phyloP scores from a whole-genome alignment of 1,139 yeast genomes.

The Pichia terricola region DNA sequence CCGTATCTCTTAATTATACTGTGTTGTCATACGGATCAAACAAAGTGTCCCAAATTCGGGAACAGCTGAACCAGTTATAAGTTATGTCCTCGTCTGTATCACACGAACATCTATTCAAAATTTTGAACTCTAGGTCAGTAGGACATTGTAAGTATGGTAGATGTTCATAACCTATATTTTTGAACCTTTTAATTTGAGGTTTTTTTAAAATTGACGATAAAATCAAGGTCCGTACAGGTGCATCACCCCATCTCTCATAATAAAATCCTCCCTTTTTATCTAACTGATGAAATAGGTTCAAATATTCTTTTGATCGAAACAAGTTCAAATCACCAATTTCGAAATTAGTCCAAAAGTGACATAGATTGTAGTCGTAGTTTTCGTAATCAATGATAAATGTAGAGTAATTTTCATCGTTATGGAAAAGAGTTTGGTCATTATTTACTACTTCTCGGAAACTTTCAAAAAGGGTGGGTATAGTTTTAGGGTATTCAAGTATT shows the following conservation, averaged over 20 bases:
- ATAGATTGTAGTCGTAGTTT: constrained; percentile 46
- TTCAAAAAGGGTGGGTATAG: constrained; percentile 38
- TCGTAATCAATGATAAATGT: constrained; percentile 39
- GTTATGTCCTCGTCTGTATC: constrained; percentile 43
- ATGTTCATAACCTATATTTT: constrained; percentile 50
- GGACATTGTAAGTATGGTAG: constrained; percentile 57
- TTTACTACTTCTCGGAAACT: constrained; percentile 27
- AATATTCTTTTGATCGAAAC: constrained; percentile 43
- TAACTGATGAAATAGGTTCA: constrained; percentile 32
- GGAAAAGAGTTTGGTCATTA: constrained; percentile 8
- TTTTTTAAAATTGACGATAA: constrained; percentile 39
- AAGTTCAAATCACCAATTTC: constrained; percentile 51
- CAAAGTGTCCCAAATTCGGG: constrained; percentile 11
- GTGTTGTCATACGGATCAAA: background rate
- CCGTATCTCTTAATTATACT: no score
- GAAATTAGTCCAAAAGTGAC: constrained; percentile 69
- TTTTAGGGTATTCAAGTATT: constrained; percentile 40
- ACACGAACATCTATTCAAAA: constrained; percentile 43
- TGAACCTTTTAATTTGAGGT: constrained; percentile 43
- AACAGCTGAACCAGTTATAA: constrained; percentile 40
- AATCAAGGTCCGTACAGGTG: constrained; percentile 56
- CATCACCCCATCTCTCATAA: constrained; percentile 66
- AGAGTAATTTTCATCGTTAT: constrained; percentile 32
- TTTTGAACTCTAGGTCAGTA: constrained; percentile 33
- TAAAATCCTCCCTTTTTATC: constrained; percentile 52